These are phyloP conservation scores for Sequoia sempervirens DNA, from an alignment of 75 land plant genomes.

Conservation along the genomic window DNA sequence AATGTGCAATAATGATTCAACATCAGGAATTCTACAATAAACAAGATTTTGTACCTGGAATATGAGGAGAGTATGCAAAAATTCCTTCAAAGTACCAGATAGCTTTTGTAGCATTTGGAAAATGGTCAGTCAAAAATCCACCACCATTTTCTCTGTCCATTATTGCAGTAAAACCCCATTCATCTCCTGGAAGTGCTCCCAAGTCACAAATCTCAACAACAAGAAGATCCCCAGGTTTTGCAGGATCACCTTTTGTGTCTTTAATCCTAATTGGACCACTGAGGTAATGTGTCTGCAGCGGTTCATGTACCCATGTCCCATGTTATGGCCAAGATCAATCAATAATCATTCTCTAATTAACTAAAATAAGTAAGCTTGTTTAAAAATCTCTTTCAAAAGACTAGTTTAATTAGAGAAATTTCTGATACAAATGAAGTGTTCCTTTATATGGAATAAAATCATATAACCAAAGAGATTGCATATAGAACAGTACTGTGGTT, in stretches of 20 bases:
- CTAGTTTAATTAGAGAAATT: neutral
- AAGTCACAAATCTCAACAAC: constrained; percentile 24
- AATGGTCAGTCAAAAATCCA: constrained; percentile 26
- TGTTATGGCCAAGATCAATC: neutral
- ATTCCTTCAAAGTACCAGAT: constrained; percentile 31
- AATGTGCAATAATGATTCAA: neutral
- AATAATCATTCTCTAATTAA: neutral
- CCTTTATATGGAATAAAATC: neutral
- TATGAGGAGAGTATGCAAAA: constrained; percentile 29
- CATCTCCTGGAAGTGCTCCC: constrained; percentile 19
- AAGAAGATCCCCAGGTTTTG: constrained; percentile 24
- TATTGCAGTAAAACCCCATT: constrained; percentile 25
- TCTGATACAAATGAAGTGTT: neutral
- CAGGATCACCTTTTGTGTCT: constrained; percentile 15
- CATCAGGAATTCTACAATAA: neutral
- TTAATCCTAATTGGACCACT: constrained; percentile 21
- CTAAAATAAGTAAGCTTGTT: neutral
- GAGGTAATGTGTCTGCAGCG: constrained; percentile 19
- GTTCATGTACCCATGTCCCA: neutral
- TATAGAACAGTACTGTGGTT: constrained; percentile 6
- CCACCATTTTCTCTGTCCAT: constrained; percentile 29
- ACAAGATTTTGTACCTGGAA: constrained; percentile 17
- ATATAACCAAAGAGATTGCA: neutral
- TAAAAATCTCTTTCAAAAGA: neutral
- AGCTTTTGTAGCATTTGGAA: constrained; percentile 21